phyloP scores from a whole-genome alignment of 352 stramenopile species.

The Globisporangium orthogonon region DNA sequence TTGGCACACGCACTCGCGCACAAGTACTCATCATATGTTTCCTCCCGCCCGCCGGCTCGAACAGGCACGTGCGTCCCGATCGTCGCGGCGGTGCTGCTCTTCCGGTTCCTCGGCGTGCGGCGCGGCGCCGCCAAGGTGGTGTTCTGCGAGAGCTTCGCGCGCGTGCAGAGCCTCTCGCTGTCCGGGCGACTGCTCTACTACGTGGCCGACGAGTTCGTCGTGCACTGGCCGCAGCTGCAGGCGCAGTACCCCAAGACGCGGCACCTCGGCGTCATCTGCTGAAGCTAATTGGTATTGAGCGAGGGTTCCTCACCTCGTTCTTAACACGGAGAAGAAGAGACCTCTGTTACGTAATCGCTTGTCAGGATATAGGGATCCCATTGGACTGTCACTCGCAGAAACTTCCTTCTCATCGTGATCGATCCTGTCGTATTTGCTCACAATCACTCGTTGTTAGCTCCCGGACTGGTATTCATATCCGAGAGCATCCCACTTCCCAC shows the following conservation, averaged over 20 bases:
- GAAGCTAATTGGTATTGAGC: constrained; percentile 7
- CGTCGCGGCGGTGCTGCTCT: constrained; percentile 77
- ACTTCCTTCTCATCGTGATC: too few species aligned
- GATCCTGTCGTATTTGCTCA: too few species aligned
- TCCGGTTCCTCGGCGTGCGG: constrained; percentile 71
- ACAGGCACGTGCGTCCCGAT: constrained; percentile 92
- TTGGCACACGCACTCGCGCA: too few species aligned
- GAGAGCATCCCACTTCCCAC: background rate
- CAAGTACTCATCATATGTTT: too few species aligned
- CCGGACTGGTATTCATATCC: background rate
- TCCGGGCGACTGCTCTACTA: constrained; percentile 92
- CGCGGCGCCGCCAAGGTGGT: constrained; percentile 67
- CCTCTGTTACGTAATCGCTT: background rate
- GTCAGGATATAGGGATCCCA: too few species aligned
- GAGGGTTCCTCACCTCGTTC: background rate
- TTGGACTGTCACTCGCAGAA: too few species aligned
- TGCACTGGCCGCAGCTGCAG: constrained; percentile 92
- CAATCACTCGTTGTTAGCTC: background rate
- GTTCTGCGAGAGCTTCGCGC: constrained; percentile 94
- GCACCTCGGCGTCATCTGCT: constrained; percentile 88
- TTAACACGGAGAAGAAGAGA: background rate
- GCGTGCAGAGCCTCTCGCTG: constrained; percentile 90
- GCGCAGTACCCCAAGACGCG: constrained; percentile 71
- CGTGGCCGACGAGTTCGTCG: constrained; percentile 91
- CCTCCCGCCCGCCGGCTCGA: too few species aligned